These are phyloP conservation scores for Tulasnella sp. DNA, from an alignment of 768 basidiomycete genomes.

Conservation along the genomic window DNA sequence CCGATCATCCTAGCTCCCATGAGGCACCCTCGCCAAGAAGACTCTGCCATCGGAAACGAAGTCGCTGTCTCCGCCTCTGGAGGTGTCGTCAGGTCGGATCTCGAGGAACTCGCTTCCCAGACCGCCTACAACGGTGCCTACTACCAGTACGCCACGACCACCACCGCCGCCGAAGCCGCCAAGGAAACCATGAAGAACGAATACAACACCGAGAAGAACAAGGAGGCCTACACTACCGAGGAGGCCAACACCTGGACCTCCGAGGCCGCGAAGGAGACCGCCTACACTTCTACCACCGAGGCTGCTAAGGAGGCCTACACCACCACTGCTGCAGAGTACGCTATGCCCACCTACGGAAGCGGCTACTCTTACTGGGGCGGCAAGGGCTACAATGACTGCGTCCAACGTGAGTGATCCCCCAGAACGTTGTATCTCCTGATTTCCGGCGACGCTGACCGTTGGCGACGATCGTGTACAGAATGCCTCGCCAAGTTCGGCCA, in stretches of 20 bases:
- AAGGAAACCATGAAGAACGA: slow-evolving; percentile 16
- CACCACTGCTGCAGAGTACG: slow-evolving; percentile 21
- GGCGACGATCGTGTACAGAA: slow-evolving; percentile 49
- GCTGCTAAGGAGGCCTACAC: slow-evolving; percentile 9
- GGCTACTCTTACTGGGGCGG: slow-evolving; percentile 33
- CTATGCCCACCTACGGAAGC: slow-evolving; percentile 34
- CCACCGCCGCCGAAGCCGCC: background rate
- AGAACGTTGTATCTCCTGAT: background rate
- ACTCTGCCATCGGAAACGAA: slow-evolving; percentile 39
- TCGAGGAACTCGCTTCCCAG: slow-evolving; percentile 44
- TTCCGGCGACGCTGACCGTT: slow-evolving; percentile 26
- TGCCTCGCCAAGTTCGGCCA: slow-evolving; percentile 57
- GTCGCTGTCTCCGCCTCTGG: slow-evolving; percentile 54
- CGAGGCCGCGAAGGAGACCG: slow-evolving; percentile 12
- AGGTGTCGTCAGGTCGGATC: slow-evolving; percentile 52
- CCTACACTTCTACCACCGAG: slow-evolving; percentile 13
- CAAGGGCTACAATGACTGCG: slow-evolving; percentile 66
- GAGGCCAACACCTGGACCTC: slow-evolving; percentile 34
- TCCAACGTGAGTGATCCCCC: slow-evolving; percentile 59
- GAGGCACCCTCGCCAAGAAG: slow-evolving; percentile 23
- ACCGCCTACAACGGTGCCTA: slow-evolving; percentile 15
- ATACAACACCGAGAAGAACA: slow-evolving; percentile 3
- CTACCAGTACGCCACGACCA: slow-evolving; percentile 18
- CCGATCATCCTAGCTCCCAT: slow-evolving; percentile 7
- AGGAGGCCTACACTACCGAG: slow-evolving; percentile 21